Conservation (phyloP, 2,329 filamentous ascomycete genomes). For the Beauveria medogensis region DNA sequence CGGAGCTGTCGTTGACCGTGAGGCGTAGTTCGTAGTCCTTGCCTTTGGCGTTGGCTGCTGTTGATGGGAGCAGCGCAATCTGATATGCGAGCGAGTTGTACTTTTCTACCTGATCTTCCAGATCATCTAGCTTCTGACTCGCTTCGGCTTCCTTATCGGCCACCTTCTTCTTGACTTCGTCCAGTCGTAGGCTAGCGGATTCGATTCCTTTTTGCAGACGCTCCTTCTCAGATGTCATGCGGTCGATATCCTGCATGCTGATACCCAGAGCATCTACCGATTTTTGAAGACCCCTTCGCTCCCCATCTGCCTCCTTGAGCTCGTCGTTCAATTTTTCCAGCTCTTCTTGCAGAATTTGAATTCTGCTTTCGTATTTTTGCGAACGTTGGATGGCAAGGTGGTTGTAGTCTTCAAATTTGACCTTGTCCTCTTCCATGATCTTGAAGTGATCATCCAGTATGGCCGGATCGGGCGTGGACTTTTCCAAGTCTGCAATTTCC, state of each 20-base stretch:
- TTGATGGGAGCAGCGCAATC: conserved; percentile 78
- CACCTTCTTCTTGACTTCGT: conserved; percentile 77
- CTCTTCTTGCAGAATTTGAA: conserved; percentile 76
- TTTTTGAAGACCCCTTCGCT: conserved; percentile 70
- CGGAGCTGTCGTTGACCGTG: conserved; percentile 67
- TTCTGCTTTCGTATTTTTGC: conserved; percentile 78
- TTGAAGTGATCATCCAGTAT: conserved; percentile 84
- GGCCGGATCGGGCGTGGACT: conserved; percentile 73
- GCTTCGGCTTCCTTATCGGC: conserved; percentile 85
- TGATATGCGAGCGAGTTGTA: conserved; percentile 96
- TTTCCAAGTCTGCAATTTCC: conserved; percentile 84
- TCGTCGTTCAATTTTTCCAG: conserved; percentile 71
- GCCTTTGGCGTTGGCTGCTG: conserved; percentile 78
- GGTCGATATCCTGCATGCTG: conserved; percentile 96
- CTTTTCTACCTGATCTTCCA: conserved; percentile 81
- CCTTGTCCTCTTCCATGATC: conserved; percentile 87
- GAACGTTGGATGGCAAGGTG: conserved; percentile 73
- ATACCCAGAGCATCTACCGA: conserved; percentile 89
- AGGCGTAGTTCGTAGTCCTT: conserved; percentile 78
- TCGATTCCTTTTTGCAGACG: conserved; percentile 86
- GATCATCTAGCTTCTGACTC: conserved; percentile 75
- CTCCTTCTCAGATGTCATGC: conserved; percentile 94
- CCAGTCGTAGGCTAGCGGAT: conserved; percentile 63
- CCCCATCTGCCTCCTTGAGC: conserved; percentile 71
- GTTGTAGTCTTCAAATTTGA: conserved; percentile 95